Base-by-base conservation (phyloP, 1,139 yeast species). In the Zygotorulaspora mrakii region DNA sequence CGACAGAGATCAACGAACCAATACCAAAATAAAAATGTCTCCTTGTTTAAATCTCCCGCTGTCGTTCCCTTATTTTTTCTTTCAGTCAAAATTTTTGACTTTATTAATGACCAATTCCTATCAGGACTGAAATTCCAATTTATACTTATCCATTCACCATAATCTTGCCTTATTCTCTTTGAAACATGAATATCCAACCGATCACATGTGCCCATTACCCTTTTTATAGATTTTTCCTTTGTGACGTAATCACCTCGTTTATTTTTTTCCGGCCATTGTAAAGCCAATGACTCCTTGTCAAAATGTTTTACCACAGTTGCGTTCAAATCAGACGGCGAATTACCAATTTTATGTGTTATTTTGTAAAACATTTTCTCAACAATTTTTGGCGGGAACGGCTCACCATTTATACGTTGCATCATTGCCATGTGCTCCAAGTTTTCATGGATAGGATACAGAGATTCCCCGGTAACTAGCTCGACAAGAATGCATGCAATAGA, bases 391-490 rank as follows among this genome's bases (percentile, higher is more conserved):
- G 61, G 48, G 43, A 50, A 35, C 41, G 53, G 48, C 55, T 62
- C 47, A 58, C 62, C 70, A 34, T 56, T 59, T 23, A 89, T 76
- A 50, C 78, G 79, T 62, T 91, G 94, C 84, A 94, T 91, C 82
- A 94, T 80, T 11, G 95, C 95, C 60, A 94, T 70, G 65, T 94
- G 98, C 62, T 91, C 97, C 43, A 81, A 68, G 61, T 91, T 89
- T 57, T 91, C 96, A 62, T 91, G 96, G 1, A 97, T 94, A 50
- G 86, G 89, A 64, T 91, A 94, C 22, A 94, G 66, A 0, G 96
- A 96, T 54, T 87, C 95, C n/a, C 98, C 99, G 21, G 94, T 86
- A 37, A 86, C 81, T 38, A 94, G 67, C 64, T 94, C 98, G 9
- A 88, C 89, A 31, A 94, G 67, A 11, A 94, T 88, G 62, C 98